Evolutionary conservation across 1,139 yeast species (phyloP).

Genomic region (Kodamaea ohmeri): DNA sequence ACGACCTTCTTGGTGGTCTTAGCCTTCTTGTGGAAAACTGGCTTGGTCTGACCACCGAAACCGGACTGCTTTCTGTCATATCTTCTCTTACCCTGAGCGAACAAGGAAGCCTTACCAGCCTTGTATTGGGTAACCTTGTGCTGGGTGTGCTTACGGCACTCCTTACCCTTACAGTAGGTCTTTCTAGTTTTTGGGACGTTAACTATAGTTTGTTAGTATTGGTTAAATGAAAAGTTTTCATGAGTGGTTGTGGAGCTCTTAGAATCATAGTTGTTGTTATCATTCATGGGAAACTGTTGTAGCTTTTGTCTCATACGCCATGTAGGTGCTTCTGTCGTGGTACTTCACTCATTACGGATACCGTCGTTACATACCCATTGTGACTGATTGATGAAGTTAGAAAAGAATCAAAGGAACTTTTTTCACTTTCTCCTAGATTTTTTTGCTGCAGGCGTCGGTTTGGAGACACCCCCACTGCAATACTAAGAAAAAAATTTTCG

Average conservation of each 20-base stretch:
- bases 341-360: constrained; percentile 1
- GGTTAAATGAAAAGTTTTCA: neutral
- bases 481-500: constrained; percentile 1
- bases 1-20: constrained; percentile 99
- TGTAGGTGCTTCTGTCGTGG: neutral
- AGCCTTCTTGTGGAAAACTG: constrained; percentile 99
- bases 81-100: constrained; percentile 99
- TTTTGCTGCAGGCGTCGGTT: neutral
- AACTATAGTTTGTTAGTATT: constrained; percentile 55
- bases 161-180: constrained; percentile 99
- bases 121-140: constrained; percentile 99
- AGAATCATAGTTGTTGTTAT: neutral
- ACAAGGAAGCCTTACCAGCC: constrained; percentile 99
- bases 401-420: constrained; percentile 7
- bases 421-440: constrained; percentile 6
- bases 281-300: neutral
- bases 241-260: neutral
- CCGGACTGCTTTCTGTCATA: constrained; percentile 99
- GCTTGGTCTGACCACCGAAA: constrained; percentile 99
- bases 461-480: constrained; percentile 1
- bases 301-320: constrained; percentile 1
- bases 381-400: constrained; percentile 25
- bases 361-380: constrained; percentile 31
- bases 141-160: constrained; percentile 99
- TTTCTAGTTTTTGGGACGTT: constrained; percentile 99